A percentile compares a stretch with the other conserved stretches of the same genome.
These are phyloP conservation scores for Pilasporangium apinafurcum DNA, from an alignment of 352 stramenopile species.

Conservation along the genomic window DNA sequence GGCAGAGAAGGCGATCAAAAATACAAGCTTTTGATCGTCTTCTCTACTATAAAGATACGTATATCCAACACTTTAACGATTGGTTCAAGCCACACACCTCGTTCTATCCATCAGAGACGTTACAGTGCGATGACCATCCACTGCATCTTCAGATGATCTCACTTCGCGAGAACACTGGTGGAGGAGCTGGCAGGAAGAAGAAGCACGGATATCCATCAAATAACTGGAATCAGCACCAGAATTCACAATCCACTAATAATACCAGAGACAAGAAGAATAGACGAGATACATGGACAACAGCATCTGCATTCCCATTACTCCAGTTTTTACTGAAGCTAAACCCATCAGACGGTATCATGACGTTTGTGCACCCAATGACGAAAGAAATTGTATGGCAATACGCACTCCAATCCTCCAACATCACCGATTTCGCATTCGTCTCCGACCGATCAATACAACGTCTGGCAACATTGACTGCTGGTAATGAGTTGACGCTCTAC, in stretches of 20 bases:
- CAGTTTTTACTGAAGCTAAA: constrained; percentile 6
- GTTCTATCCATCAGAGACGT: background rate
- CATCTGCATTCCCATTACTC: background rate
- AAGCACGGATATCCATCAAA: background rate
- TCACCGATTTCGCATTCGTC: constrained; percentile 9
- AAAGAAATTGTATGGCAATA: constrained; percentile 11
- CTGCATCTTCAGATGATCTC: background rate
- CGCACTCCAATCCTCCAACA: background rate
- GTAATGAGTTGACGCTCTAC: constrained; percentile 5
- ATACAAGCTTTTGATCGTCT: too few species aligned
- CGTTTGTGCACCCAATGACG: constrained; percentile 4
- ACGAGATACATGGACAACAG: too few species aligned
- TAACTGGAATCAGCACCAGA: background rate
- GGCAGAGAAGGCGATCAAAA: too few species aligned
- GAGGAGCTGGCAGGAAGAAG: too few species aligned
- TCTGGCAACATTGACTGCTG: constrained; percentile 1
- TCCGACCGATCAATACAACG: constrained; percentile 9
- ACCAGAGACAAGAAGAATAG: constrained; percentile 6
- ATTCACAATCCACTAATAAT: background rate
- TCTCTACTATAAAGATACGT: too few species aligned
- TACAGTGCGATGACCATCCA: background rate
- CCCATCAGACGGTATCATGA: background rate
- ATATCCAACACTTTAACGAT: constrained; percentile 5
- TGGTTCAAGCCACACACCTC: constrained; percentile 5
- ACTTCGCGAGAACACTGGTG: too few species aligned